Evolutionary conservation across 495 filamentous ascomycete species (phyloP).

Genomic region (Letharia columbiana): DNA sequence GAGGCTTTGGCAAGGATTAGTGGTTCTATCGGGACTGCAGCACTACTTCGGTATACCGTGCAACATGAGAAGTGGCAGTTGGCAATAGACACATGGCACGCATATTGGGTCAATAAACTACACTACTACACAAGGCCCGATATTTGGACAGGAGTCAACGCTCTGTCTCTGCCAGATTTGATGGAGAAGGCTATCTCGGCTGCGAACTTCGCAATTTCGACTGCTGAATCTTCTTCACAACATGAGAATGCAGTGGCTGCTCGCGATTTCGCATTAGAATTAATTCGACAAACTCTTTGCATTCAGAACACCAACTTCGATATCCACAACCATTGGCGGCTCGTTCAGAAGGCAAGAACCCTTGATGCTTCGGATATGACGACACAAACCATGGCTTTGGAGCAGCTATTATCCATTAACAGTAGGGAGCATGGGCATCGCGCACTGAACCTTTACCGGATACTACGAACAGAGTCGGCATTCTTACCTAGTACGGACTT

Average conservation of each 20-base stretch:
- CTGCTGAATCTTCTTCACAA: constrained; percentile 3
- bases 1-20: constrained; percentile 23
- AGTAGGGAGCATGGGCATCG: constrained; percentile 7
- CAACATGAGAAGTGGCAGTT: constrained; percentile 32
- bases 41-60: constrained; percentile 31
- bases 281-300: constrained; percentile 7
- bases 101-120: constrained; percentile 12
- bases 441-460: constrained; percentile 10
- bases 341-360: constrained; percentile 9
- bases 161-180: constrained; percentile 14
- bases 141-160: constrained; percentile 21
- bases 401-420: constrained; percentile 15
- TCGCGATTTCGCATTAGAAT: constrained; percentile 21
- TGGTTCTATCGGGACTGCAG: constrained; percentile 26
- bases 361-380: constrained; percentile 5
- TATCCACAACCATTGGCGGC: background rate
- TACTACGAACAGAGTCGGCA: constrained; percentile 15
- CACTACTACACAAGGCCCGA: constrained; percentile 12
- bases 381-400: constrained; percentile 10
- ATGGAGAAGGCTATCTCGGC: constrained; percentile 14
- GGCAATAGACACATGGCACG: constrained; percentile 21
- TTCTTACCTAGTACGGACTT: constrained; percentile 26
- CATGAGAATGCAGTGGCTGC: constrained; percentile 5
- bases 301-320: constrained; percentile 2
- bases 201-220: constrained; percentile 13